Conservation (phyloP, 106 monocot species). For the Apostasia ramifera region DNA sequence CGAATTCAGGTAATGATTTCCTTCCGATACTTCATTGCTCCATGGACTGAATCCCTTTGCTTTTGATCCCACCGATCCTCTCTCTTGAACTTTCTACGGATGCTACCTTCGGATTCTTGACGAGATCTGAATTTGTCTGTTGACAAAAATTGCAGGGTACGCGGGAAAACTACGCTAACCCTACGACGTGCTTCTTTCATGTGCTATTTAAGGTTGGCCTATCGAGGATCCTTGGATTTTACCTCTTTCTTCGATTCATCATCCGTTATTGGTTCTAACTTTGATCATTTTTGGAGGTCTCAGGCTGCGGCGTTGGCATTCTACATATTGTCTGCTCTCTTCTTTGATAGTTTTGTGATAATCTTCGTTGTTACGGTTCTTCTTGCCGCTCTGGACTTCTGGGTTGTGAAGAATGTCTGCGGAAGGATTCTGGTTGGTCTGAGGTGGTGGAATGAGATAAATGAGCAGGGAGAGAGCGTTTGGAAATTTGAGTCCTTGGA, state of each 20-base stretch:
- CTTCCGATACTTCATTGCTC: too few species aligned
- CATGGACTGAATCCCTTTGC: too few species aligned
- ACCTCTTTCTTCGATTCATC: background rate
- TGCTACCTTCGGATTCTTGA: too few species aligned
- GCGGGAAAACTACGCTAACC: conserved; percentile 66
- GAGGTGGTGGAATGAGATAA: conserved; percentile 97
- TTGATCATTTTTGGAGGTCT: background rate
- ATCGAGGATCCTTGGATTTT: background rate
- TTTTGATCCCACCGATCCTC: too few species aligned
- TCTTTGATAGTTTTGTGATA: conserved; percentile 79
- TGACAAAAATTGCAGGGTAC: conserved; percentile 15
- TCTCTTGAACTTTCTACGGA: too few species aligned
- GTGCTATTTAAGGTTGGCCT: conserved; percentile 53
- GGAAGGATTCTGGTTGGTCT: conserved; percentile 85
- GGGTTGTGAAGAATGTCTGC: conserved; percentile 96
- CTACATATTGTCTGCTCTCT: conserved; percentile 79
- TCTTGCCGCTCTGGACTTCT: conserved; percentile 88
- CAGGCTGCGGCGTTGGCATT: conserved; percentile 82
- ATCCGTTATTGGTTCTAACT: background rate
- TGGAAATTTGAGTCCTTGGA: conserved; percentile 96
- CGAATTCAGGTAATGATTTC: too few species aligned
- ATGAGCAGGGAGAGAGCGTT: conserved; percentile 82
- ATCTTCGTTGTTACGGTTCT: conserved; percentile 88
- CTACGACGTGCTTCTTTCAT: conserved; percentile 70
- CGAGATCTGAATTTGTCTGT: too few species aligned